Conservation (phyloP, 2,329 filamentous ascomycete genomes). For the Aspergillus vadensis region DNA sequence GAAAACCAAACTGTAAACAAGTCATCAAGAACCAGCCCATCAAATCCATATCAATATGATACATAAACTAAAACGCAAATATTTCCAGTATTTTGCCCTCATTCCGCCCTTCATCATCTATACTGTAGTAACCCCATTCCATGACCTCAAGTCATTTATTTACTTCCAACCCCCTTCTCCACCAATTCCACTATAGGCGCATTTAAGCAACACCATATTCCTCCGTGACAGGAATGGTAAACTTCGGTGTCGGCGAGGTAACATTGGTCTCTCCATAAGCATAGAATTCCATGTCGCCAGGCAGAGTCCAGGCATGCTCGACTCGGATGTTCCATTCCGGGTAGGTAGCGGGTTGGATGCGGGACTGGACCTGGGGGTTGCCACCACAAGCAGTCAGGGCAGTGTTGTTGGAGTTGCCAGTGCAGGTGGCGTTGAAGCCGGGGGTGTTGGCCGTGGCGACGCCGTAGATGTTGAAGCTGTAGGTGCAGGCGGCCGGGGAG, state of each 20-base stretch:
- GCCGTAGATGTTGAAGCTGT: slow-evolving; percentile 36
- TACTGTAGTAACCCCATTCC: not conserved
- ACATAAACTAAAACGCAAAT: not conserved
- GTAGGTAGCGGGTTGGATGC: slow-evolving; percentile 21
- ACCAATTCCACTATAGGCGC: not conserved
- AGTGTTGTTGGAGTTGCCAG: slow-evolving; percentile 24
- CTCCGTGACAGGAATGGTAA: slow-evolving; percentile 26
- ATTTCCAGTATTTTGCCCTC: not conserved
- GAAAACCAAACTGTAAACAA: not conserved
- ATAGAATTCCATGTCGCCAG: slow-evolving; percentile 21
- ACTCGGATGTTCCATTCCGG: slow-evolving; percentile 32
- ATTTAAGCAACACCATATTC: slow-evolving; percentile 33
- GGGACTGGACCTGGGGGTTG: slow-evolving; percentile 27
- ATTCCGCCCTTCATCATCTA: not conserved
- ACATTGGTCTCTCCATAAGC: slow-evolving; percentile 27
- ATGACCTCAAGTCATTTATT: not conserved
- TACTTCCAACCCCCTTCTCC: not conserved
- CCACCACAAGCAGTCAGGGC: slow-evolving; percentile 30
- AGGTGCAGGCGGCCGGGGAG: slow-evolving; percentile 37
- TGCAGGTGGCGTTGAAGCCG: slow-evolving; percentile 39
- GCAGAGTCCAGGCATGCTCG: slow-evolving; percentile 29
- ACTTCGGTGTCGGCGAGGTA: slow-evolving; percentile 21
- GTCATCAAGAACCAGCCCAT: not conserved
- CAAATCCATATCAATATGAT: not conserved
- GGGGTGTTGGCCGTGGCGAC: slow-evolving; percentile 31